These are phyloP conservation scores for Balamuthia mandrillaris DNA, from an alignment of 208 protist species.

Conservation along the genomic window DNA sequence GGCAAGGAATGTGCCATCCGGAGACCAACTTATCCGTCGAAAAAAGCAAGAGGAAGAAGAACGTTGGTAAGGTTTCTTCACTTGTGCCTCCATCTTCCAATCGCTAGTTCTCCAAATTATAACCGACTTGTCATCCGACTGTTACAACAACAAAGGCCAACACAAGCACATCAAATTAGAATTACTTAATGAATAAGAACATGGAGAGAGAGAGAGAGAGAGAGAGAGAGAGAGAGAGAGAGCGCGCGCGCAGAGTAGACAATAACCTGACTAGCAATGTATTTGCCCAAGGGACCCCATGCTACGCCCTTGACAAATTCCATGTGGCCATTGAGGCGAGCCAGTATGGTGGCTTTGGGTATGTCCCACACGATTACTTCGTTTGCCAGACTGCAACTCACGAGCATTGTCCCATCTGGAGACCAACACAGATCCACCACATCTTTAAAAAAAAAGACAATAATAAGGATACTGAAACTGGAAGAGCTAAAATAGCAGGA, in stretches of 20 bases:
- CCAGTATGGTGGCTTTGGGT: background rate
- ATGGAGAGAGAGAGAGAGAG: no score
- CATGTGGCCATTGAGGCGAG: background rate
- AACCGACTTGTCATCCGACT: conserved; percentile 24
- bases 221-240: no score
- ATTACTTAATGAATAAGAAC: background rate
- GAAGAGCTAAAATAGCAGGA: no score
- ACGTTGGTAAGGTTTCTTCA: background rate
- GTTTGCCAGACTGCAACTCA: background rate
- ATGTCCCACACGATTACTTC: conserved; percentile 32
- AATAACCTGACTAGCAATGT: conserved; percentile 24
- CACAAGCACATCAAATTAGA: background rate
- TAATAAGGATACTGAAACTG: no score
- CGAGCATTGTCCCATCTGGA: background rate
- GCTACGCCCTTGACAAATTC: conserved; percentile 24
- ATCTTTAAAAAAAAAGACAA: background rate
- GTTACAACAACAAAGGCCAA: background rate
- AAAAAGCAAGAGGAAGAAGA: conserved; percentile 21
- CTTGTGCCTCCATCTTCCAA: background rate
- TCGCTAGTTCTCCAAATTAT: conserved; percentile 12
- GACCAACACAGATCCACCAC: conserved; percentile 29
- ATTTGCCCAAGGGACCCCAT: background rate
- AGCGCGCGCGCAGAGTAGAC: no score
- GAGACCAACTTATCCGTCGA: conserved; percentile 41
- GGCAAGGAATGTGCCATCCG: conserved; percentile 43